Evolutionary conservation across 2,329 filamentous ascomycete genomes (phyloP).

Genomic region (Alternaria burnsii): DNA sequence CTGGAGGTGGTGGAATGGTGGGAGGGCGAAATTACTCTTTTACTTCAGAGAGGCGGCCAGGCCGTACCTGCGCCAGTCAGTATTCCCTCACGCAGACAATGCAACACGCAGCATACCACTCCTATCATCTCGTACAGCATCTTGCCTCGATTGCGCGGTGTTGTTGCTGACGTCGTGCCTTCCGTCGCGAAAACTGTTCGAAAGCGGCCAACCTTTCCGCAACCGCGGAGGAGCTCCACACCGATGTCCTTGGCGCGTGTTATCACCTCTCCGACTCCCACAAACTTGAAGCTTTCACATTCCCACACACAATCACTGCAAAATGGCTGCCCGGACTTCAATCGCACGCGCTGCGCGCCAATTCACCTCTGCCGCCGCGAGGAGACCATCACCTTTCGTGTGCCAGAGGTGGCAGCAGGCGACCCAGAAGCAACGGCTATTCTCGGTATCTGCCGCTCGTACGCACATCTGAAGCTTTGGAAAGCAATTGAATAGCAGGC

Average conservation of each 20-base stretch:
- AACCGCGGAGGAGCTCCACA: constrained; percentile 19
- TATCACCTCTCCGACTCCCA: constrained; percentile 6
- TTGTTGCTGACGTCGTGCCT: constrained; percentile 5
- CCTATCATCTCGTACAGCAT: constrained; percentile 99
- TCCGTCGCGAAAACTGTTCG: constrained; percentile 35
- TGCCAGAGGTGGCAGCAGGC: constrained; percentile 39
- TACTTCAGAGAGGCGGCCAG: constrained; percentile 87
- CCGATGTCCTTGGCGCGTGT: constrained; percentile 14
- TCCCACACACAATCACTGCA: constrained; percentile 11
- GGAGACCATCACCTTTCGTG: constrained; percentile 32
- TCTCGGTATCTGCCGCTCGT: constrained; percentile 50
- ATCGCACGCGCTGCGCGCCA: constrained; percentile 47
- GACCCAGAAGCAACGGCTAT: constrained; percentile 44
- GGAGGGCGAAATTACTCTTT: constrained; percentile 74
- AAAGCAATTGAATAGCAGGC: constrained; percentile 5
- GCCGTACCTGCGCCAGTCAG: constrained; percentile 74
- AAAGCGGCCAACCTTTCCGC: constrained; percentile 32
- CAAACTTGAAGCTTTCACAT: neutral
- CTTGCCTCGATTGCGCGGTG: constrained; percentile 23
- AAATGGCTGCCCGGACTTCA: constrained; percentile 48
- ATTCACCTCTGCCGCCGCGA: constrained; percentile 41
- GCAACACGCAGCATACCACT: constrained; percentile 70
- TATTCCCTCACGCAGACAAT: neutral
- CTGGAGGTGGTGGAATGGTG: constrained; percentile 4
- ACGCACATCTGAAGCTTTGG: constrained; percentile 18